These are phyloP conservation scores for Erythrophleum ivorense DNA, from an alignment of 331 rosid genomes.

Conservation along the genomic window DNA sequence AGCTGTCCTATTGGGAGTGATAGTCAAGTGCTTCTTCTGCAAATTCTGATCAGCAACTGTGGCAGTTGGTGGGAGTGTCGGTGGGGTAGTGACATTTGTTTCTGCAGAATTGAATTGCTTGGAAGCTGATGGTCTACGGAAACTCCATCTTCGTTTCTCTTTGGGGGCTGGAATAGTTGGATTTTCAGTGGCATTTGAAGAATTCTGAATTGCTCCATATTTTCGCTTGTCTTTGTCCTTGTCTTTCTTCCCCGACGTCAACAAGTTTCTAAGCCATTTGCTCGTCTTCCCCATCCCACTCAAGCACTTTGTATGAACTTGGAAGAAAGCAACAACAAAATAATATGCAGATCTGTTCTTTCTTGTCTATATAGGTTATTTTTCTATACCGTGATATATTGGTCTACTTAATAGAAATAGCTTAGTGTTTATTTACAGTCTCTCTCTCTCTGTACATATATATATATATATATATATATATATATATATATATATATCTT, in stretches of 20 bases:
- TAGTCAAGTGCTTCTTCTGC: slow-evolving; percentile 54
- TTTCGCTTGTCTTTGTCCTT: slow-evolving; percentile 39
- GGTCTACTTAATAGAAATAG: not conserved
- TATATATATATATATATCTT: not conserved
- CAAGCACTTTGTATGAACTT: slow-evolving; percentile 40
- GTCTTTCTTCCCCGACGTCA: slow-evolving; percentile 67
- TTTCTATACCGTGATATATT: slow-evolving; percentile 17
- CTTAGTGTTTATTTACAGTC: not conserved
- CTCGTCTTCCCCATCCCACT: slow-evolving; percentile 78
- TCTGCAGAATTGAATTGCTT: slow-evolving; percentile 53
- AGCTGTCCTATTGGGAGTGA: not conserved
- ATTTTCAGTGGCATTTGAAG: slow-evolving; percentile 49
- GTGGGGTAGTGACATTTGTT: slow-evolving; percentile 31
- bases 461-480: no score
- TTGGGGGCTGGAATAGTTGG: slow-evolving; percentile 62
- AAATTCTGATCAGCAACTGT: slow-evolving; percentile 54
- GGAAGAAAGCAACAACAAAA: slow-evolving; percentile 48
- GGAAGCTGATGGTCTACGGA: slow-evolving; percentile 76
- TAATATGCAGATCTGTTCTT: slow-evolving; percentile 39
- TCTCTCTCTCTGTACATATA: not conserved
- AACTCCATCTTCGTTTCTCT: slow-evolving; percentile 92
- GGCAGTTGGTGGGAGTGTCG: slow-evolving; percentile 20
- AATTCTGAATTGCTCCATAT: not conserved
- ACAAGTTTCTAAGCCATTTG: slow-evolving; percentile 79
- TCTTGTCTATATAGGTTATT: slow-evolving; percentile 25